A percentile compares a stretch with the other conserved stretches of the same genome.
Conservation (phyloP, 2,329 filamentous ascomycete species). For the Nectriaceae sp. region DNA sequence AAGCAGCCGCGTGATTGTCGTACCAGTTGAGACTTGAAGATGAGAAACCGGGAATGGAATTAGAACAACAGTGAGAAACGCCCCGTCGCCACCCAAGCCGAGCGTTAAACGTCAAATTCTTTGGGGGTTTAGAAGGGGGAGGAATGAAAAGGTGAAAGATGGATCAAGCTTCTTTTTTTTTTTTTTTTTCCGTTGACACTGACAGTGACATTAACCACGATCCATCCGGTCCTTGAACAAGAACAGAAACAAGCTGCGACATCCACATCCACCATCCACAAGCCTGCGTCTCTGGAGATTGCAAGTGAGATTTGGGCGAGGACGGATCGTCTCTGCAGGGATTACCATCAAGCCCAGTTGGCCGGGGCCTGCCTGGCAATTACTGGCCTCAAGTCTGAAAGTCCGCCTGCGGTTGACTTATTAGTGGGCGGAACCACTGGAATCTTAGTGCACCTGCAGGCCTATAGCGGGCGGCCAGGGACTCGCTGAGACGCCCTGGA, state of each 20-base stretch:
- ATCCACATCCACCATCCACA: conserved; percentile 5
- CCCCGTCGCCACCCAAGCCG: neutral
- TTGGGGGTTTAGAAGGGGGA: conserved; percentile 1
- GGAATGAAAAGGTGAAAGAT: neutral
- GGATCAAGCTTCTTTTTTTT: conserved; percentile 2
- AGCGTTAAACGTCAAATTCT: no score
- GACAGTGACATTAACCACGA: no score
- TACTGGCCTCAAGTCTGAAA: neutral
- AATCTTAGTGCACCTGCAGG: conserved; percentile 28
- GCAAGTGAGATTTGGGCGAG: conserved; percentile 33
- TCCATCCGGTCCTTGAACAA: neutral
- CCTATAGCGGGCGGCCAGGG: conserved; percentile 14
- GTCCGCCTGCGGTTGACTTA: conserved; percentile 5
- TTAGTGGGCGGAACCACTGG: conserved; percentile 29
- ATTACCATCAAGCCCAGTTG: conserved; percentile 25
- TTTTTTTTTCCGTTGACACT: no score
- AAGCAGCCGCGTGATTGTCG: conserved; percentile 20
- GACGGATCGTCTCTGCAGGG: conserved; percentile 38
- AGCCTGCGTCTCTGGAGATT: conserved; percentile 26
- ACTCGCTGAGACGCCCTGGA: conserved; percentile 8
- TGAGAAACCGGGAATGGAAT: conserved; percentile 14
- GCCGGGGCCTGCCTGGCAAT: conserved; percentile 11
- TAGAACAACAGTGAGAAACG: neutral
- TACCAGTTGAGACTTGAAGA: conserved; percentile 8
- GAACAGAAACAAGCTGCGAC: neutral